Conservation (phyloP, 2,329 filamentous ascomycete species). For the Aspergillus quadrilineatus region DNA sequence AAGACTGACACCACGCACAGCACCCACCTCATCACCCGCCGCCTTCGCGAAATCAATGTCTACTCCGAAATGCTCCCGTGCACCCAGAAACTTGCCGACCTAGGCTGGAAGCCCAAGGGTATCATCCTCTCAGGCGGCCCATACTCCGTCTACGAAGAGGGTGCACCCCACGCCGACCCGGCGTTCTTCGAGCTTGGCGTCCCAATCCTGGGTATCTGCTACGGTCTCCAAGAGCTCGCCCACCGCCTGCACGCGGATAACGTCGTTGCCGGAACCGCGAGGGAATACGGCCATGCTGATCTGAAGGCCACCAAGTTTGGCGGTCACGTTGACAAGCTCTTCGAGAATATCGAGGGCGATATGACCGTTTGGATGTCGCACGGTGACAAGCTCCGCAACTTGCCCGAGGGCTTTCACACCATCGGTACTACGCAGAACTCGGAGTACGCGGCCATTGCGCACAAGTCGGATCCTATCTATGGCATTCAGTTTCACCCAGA, state of each 20-base stretch:
- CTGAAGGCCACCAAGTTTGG: slow-evolving; percentile 60
- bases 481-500: slow-evolving; percentile 90
- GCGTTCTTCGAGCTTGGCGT: slow-evolving; percentile 75
- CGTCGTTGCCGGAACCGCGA: slow-evolving; percentile 65
- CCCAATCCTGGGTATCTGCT: slow-evolving; percentile 62
- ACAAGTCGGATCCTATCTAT: slow-evolving; percentile 64
- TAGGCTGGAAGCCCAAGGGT: slow-evolving; percentile 77
- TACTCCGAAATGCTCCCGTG: slow-evolving; percentile 88
- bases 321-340: slow-evolving; percentile 71
- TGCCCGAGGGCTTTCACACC: slow-evolving; percentile 71
- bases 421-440: slow-evolving; percentile 76
- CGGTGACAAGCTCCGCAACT: slow-evolving; percentile 74
- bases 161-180: slow-evolving; percentile 75
- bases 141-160: slow-evolving; percentile 78
- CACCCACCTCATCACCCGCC: slow-evolving; percentile 22
- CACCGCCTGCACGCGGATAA: slow-evolving; percentile 65
- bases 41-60: slow-evolving; percentile 74
- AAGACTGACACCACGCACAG: slow-evolving; percentile 5
- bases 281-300: slow-evolving; percentile 71
- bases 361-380: slow-evolving; percentile 85
- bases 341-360: slow-evolving; percentile 69
- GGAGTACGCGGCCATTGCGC: slow-evolving; percentile 70
- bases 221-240: slow-evolving; percentile 68
- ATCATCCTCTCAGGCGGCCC: slow-evolving; percentile 57
- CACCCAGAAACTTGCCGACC: slow-evolving; percentile 74